These are phyloP conservation scores for Psilocybe azurescens DNA, from an alignment of 768 basidiomycete species.

Conservation along the genomic window DNA sequence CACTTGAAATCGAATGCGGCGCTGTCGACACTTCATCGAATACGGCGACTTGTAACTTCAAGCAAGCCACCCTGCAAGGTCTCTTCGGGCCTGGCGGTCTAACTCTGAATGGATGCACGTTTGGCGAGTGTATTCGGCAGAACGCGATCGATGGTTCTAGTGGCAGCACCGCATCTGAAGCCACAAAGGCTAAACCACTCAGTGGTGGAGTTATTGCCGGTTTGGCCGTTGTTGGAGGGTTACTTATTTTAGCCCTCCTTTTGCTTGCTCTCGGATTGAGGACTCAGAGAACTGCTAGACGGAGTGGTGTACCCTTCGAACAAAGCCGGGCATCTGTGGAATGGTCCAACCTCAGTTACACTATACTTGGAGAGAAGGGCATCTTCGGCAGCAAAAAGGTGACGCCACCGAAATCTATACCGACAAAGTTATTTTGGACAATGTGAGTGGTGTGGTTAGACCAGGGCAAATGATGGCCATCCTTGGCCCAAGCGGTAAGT, in stretches of 20 bases:
- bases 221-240: conserved; percentile 77
- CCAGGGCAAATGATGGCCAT: conserved; percentile 92
- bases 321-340: conserved; percentile 60
- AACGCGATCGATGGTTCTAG: conserved; percentile 68
- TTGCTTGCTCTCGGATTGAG: conserved; percentile 68
- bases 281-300: conserved; percentile 66
- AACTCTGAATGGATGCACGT: conserved; percentile 72
- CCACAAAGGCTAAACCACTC: conserved; percentile 48
- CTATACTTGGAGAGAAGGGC: conserved; percentile 42
- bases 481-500: conserved; percentile 83
- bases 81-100: conserved; percentile 82
- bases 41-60: conserved; percentile 73
- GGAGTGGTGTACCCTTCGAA: conserved; percentile 39
- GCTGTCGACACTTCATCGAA: conserved; percentile 46
- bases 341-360: conserved; percentile 75
- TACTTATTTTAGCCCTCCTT: conserved; percentile 61
- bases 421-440: conserved; percentile 73
- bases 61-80: conserved; percentile 65
- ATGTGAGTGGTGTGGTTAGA: conserved; percentile 68
- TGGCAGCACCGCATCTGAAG: conserved; percentile 37
- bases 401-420: conserved; percentile 32
- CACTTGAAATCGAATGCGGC: conserved; percentile 72
- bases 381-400: conserved; percentile 21
- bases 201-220: conserved; percentile 90
- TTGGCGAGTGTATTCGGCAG: conserved; percentile 90